These are phyloP conservation scores for Eruca vesicaria DNA, from an alignment of 441 rosid genomes.

Conservation along the genomic window DNA sequence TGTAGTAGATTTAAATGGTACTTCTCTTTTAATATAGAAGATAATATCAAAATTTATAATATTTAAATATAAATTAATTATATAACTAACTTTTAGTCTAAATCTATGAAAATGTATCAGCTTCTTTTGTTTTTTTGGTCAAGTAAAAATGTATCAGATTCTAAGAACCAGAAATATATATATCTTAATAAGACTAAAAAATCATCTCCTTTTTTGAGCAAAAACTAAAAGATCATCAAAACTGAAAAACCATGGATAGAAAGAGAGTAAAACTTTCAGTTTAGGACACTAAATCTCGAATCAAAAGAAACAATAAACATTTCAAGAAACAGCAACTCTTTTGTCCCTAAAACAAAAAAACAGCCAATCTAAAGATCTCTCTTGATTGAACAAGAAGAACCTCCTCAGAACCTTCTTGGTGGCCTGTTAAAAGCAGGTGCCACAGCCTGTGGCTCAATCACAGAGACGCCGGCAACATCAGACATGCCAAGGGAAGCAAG, in stretches of 20 bases:
- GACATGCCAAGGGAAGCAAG: slow-evolving; percentile 66
- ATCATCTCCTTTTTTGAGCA: too few species aligned
- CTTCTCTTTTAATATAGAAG: too few species aligned
- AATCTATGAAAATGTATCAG: too few species aligned
- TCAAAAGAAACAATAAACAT: slow-evolving; percentile 6
- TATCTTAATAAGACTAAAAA: too few species aligned
- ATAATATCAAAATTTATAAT: too few species aligned
- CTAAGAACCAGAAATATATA: too few species aligned
- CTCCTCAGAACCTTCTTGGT: slow-evolving; percentile 32
- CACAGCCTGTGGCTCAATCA: slow-evolving; percentile 44
- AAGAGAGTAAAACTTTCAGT: not conserved
- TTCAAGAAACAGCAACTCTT: slow-evolving; percentile 17
- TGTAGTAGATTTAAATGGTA: too few species aligned
- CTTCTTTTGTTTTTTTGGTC: too few species aligned
- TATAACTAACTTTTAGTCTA: too few species aligned
- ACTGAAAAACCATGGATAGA: not conserved
- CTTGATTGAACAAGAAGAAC: not conserved
- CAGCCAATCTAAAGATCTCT: not conserved
- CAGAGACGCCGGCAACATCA: slow-evolving; percentile 45
- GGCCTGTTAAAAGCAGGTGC: slow-evolving; percentile 29
- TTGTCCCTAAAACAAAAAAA: slow-evolving; percentile 6
- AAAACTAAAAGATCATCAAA: not conserved
- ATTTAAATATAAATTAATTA: too few species aligned
- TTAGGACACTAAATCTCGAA: slow-evolving; percentile 4
- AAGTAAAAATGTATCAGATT: too few species aligned